Conservation (phyloP, 2,329 filamentous ascomycete genomes). For the Colletotrichum lini region DNA sequence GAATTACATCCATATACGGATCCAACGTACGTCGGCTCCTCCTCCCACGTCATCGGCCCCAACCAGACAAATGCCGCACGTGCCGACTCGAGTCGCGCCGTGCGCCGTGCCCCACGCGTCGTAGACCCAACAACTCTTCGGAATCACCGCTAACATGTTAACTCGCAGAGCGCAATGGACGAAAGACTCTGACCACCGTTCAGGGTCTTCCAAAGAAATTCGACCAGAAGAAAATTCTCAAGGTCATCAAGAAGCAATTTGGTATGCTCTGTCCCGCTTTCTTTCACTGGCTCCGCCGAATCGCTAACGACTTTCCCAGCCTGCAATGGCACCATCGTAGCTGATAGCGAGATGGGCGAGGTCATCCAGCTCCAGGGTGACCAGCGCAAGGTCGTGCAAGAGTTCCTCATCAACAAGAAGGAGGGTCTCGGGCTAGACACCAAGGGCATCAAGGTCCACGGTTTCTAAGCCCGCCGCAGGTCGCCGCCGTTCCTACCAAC, state of each 20-base stretch:
- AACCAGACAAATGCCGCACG: constrained; percentile 34
- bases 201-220: constrained; percentile 99
- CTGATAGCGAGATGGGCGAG: constrained; percentile 96
- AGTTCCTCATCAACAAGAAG: constrained; percentile 97
- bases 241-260: constrained; percentile 99
- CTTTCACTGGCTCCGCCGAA: neutral
- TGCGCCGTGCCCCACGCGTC: neutral
- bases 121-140: neutral
- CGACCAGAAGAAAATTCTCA: constrained; percentile 99
- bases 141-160: constrained; percentile 55
- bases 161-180: constrained; percentile 97
- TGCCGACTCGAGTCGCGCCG: constrained; percentile 15
- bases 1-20: constrained; percentile 99
- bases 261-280: constrained; percentile 65
- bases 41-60: neutral
- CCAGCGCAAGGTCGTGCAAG: constrained; percentile 98
- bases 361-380: constrained; percentile 99
- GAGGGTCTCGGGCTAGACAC: constrained; percentile 93
- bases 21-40: constrained; percentile 83
- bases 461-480: constrained; percentile 59
- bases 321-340: constrained; percentile 99
- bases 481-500: constrained; percentile 54
- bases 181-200: constrained; percentile 99
- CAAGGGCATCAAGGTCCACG: constrained; percentile 94
- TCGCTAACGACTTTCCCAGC: constrained; percentile 65